These are phyloP conservation scores for Clitocybe nebularis DNA, from an alignment of 1,284 basidiomycete species.

Conservation along the genomic window DNA sequence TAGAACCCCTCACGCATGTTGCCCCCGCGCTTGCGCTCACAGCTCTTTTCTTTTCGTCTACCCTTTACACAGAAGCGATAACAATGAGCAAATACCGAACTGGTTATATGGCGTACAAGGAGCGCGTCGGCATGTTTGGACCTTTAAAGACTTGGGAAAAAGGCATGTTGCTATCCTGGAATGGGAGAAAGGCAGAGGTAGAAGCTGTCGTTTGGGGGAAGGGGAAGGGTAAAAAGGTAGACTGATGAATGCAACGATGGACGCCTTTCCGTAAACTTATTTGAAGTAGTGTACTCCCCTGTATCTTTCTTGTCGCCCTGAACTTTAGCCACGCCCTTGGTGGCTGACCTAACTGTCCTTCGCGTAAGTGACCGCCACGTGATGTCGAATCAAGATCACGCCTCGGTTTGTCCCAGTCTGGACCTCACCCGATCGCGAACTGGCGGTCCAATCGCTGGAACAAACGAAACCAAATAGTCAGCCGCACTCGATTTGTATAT, in stretches of 20 bases:
- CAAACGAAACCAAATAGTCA: no score
- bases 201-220: conserved; percentile 32
- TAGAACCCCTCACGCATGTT: conserved; percentile 38
- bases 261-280: no score
- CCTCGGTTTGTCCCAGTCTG: no score
- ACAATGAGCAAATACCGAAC: conserved; percentile 72
- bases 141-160: conserved; percentile 28
- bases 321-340: no score
- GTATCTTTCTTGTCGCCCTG: no score
- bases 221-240: conserved; percentile 17
- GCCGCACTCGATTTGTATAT: no score
- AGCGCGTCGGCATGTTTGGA: conserved; percentile 80
- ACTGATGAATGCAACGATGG: conserved; percentile 13
- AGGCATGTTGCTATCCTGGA: conserved; percentile 21
- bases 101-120: conserved; percentile 69
- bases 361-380: no score
- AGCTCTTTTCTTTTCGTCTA: conserved; percentile 70
- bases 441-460: no score
- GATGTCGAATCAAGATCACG: no score
- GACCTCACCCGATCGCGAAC: no score
- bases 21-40: conserved; percentile 57
- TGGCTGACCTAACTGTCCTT: no score
- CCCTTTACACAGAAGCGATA: conserved; percentile 78
- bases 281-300: no score
- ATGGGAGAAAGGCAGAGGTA: conserved; percentile 20